phyloP scores from a whole-genome alignment of 2,329 filamentous ascomycete species.

The Fusarium brevicatenulatum region DNA sequence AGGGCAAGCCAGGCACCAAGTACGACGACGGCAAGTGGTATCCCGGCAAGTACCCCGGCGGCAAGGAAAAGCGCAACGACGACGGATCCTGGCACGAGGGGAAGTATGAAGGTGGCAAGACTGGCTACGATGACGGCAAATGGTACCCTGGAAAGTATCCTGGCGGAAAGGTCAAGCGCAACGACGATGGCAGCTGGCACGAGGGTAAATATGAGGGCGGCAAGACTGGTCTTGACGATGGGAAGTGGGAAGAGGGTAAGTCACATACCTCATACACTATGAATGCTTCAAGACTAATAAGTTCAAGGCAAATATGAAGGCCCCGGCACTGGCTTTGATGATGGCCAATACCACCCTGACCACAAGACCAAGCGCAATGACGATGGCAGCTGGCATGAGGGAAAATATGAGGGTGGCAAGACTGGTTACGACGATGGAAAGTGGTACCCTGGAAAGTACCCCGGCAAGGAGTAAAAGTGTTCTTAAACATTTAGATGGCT shows the following conservation, averaged over 20 bases:
- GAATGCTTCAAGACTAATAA: background rate
- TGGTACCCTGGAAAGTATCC: constrained; percentile 35
- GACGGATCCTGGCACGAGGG: constrained; percentile 1
- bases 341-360: background rate
- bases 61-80: constrained; percentile 2
- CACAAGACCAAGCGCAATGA: constrained; percentile 3
- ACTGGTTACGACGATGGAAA: constrained; percentile 16
- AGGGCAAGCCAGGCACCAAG: constrained; percentile 11
- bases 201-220: background rate
- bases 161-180: constrained; percentile 5
- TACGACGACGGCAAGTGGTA: constrained; percentile 15
- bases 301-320: constrained; percentile 20
- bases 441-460: constrained; percentile 34
- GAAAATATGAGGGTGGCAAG: constrained; percentile 15
- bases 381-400: constrained; percentile 4
- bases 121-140: constrained; percentile 12
- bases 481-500: background rate
- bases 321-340: background rate
- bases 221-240: background rate
- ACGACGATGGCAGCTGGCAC: background rate
- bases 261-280: rapidly evolving
- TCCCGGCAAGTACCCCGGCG: constrained; percentile 17
- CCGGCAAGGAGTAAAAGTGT: constrained; percentile 9
- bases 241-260: background rate
- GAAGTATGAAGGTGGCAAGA: background rate